These are phyloP conservation scores for Esteya vermicola DNA, from an alignment of 2,329 filamentous ascomycete species.

Conservation along the genomic window DNA sequence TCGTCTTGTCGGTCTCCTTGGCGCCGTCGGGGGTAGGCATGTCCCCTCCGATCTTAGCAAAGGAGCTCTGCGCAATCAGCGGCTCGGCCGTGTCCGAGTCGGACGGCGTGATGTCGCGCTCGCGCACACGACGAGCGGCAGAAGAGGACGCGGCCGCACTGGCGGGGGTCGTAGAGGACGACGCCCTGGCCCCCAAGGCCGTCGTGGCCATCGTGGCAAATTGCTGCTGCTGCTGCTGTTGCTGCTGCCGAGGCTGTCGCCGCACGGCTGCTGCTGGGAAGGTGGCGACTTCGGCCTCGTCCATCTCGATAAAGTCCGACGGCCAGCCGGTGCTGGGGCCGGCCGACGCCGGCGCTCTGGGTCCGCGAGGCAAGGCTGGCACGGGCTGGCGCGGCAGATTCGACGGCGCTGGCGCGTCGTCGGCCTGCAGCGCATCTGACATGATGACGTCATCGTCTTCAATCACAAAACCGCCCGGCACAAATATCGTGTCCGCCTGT, in stretches of 20 bases:
- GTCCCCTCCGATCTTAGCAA: conserved; percentile 50
- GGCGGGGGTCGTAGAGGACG: neutral
- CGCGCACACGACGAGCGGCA: conserved; percentile 18
- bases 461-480: no score
- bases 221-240: neutral
- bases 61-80: conserved; percentile 45
- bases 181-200: no score
- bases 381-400: no score
- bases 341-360: no score
- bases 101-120: conserved; percentile 52
- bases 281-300: conserved; percentile 33
- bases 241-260: neutral
- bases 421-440: conserved; percentile 33
- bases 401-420: no score
- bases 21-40: conserved; percentile 70
- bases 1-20: conserved; percentile 23
- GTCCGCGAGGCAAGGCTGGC: no score
- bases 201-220: neutral
- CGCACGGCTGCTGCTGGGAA: neutral
- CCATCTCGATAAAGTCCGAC: conserved; percentile 14
- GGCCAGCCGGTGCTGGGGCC: no score
- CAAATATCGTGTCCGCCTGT: neutral
- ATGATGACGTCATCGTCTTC: conserved; percentile 34
- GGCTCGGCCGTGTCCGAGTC: conserved; percentile 61
- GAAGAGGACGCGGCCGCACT: neutral